These are phyloP conservation scores for Eruca vesicaria DNA, from an alignment of 441 rosid genomes.

Conservation along the genomic window DNA sequence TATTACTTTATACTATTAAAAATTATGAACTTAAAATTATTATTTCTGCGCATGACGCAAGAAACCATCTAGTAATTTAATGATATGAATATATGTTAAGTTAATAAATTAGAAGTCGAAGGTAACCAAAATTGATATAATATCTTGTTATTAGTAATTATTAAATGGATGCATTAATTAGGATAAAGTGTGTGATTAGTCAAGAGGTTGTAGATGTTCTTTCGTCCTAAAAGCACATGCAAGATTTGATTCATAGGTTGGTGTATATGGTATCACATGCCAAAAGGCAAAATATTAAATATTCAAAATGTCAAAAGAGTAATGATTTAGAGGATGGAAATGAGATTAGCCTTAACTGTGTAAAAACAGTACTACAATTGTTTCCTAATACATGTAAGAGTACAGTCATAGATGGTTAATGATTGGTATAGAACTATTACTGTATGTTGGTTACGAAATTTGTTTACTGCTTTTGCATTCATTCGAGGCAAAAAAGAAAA, in stretches of 20 bases:
- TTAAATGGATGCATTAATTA: conserved; percentile 55
- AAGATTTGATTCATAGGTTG: conserved; percentile 41
- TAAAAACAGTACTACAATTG: conserved; percentile 43
- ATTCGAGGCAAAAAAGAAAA: not conserved
- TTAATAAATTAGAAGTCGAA: not conserved
- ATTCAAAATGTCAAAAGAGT: conserved; percentile 4
- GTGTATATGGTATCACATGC: not conserved
- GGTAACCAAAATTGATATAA: not conserved
- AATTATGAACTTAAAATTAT: no score
- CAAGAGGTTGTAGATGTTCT: conserved; percentile 34
- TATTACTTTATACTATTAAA: no score
- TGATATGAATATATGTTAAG: not conserved
- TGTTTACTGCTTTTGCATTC: conserved; percentile 6
- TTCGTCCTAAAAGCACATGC: conserved; percentile 51
- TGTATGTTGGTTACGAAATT: conserved; percentile 28
- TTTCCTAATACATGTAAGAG: conserved; percentile 39
- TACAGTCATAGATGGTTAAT: conserved; percentile 36
- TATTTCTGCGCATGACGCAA: no score
- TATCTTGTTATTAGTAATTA: conserved; percentile 25
- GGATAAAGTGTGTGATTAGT: conserved; percentile 43
- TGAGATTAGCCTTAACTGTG: conserved; percentile 44
- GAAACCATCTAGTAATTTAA: no score
- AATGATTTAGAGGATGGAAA: conserved; percentile 47
- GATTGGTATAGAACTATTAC: conserved; percentile 9
- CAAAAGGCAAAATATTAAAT: not conserved